Conservation (phyloP, 2,329 filamentous ascomycete species). For the Ophiosphaerella herpotricha region DNA sequence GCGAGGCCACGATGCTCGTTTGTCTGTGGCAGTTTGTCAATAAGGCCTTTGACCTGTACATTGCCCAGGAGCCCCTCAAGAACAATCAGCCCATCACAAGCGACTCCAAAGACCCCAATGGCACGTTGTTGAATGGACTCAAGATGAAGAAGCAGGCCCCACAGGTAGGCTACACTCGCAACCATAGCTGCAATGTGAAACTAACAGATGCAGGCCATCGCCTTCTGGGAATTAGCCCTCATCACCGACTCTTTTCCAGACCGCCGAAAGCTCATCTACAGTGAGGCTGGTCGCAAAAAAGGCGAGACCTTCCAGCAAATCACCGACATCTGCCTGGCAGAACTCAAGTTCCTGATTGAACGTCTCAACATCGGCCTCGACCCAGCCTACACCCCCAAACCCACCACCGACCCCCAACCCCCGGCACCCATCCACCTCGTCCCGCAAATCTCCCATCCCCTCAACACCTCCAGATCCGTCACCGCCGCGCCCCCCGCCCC, state of each 20-base stretch:
- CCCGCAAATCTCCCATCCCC: conserved; percentile 55
- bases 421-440: conserved; percentile 50
- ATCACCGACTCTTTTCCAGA: conserved; percentile 76
- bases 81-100: conserved; percentile 80
- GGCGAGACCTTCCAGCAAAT: conserved; percentile 84
- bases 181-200: too few species aligned
- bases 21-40: conserved; percentile 80
- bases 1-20: conserved; percentile 68
- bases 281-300: conserved; percentile 81
- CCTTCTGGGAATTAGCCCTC: conserved; percentile 86
- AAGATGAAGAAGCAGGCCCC: conserved; percentile 81
- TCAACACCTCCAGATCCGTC: conserved; percentile 53
- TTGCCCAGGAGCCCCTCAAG: conserved; percentile 81
- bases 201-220: conserved; percentile 65
- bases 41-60: conserved; percentile 76
- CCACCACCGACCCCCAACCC: conserved; percentile 17
- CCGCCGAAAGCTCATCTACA: conserved; percentile 81
- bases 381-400: conserved; percentile 25
- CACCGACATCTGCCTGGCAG: conserved; percentile 68
- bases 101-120: conserved; percentile 89
- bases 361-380: conserved; percentile 63
- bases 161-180: conserved; percentile 56
- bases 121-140: conserved; percentile 81
- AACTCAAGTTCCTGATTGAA: conserved; percentile 68
- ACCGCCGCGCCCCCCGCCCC: conserved; percentile 48